Evolutionary conservation across 352 stramenopile species (phyloP), one percentile per base, ranked within the genome.

Genomic region (Phytophthora parvispora): DNA sequence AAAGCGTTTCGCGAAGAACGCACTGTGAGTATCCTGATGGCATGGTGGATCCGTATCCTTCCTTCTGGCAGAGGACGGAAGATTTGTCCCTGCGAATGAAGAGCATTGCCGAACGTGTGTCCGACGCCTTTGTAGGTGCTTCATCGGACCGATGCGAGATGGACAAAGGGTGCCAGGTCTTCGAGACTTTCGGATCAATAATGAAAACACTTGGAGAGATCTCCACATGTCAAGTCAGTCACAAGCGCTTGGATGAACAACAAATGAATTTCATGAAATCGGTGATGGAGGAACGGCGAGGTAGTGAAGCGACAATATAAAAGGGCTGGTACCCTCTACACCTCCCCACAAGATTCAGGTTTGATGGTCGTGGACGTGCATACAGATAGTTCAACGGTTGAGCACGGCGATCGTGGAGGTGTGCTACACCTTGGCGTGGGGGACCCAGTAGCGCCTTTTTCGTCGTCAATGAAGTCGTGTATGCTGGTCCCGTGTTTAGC

Each of bases 221-320:
- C 31, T 18, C 57, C 8, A 5, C 56, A 6, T 31, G 38, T 7
- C 63, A 76, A 61, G 32, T 22, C 13, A 31, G 50, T 5, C 9
- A 52, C 7, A 42, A 51, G 5, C 3, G 25, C 16, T 24, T 77
- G n/a, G 64, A 13, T n/a, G 49, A 57, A 13, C 29, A 40, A 1
- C 58, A 77, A 42, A 16, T 64, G 15, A 29, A 28, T 2, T 74
- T 77, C 48, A 53, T 74, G 48, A 74, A 70, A 27, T 67, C 69
- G 7, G 64, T 77, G 18, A 77, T 74, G 69, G 69, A 77, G 40
- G 45, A 69, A 28, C 27, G 20, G 24, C 49, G 42, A 15, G 54
- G 55, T 36, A 71, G 63, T 50, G 27, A 47, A 9, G 27, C 13
- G 65, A 25, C 36, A 48, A 9, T 6, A 36, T 72, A 72, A 49